Conservation (phyloP, 768 basidiomycete genomes). For the Trametes coccinea region DNA sequence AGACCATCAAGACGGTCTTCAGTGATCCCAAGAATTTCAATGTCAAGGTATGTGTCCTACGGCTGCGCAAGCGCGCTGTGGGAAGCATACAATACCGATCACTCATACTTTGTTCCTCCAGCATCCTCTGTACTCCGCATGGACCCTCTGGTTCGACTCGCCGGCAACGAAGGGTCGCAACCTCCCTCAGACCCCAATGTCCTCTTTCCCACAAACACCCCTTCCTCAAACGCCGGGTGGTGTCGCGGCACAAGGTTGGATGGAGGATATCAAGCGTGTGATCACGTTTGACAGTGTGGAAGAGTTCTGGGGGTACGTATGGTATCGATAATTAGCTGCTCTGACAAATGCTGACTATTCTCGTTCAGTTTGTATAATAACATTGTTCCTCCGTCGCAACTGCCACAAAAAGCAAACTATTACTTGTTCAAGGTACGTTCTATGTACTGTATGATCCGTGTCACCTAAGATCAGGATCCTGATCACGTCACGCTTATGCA, state of each 20-base stretch:
- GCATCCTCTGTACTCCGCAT: slow-evolving; percentile 93
- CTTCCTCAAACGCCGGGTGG: slow-evolving; percentile 72
- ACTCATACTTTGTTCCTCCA: slow-evolving; percentile 31
- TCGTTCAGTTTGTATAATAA: slow-evolving; percentile 83
- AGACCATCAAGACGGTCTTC: slow-evolving; percentile 89
- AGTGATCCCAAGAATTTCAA: slow-evolving; percentile 92
- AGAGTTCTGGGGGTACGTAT: slow-evolving; percentile 95
- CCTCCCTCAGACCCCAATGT: slow-evolving; percentile 78
- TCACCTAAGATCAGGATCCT: neutral
- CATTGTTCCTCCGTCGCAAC: slow-evolving; percentile 90
- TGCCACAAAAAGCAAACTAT: slow-evolving; percentile 98
- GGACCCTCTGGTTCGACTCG: slow-evolving; percentile 99
- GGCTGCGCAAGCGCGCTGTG: neutral
- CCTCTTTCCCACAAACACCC: slow-evolving; percentile 81
- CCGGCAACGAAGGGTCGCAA: slow-evolving; percentile 88
- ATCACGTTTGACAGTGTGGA: slow-evolving; percentile 96
- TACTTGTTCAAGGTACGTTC: slow-evolving; percentile 93
- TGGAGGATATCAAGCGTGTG: slow-evolving; percentile 98
- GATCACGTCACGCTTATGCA: slow-evolving; percentile 31
- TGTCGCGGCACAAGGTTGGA: slow-evolving; percentile 86
- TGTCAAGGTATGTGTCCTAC: slow-evolving; percentile 70
- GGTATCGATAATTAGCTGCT: neutral
- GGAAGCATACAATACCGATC: neutral
- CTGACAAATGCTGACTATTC: slow-evolving; percentile 19
- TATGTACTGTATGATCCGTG: slow-evolving; percentile 1